Evolutionary conservation across 1,139 yeast genomes (phyloP).

Genomic region (Geotrichum cucujoidarum): DNA sequence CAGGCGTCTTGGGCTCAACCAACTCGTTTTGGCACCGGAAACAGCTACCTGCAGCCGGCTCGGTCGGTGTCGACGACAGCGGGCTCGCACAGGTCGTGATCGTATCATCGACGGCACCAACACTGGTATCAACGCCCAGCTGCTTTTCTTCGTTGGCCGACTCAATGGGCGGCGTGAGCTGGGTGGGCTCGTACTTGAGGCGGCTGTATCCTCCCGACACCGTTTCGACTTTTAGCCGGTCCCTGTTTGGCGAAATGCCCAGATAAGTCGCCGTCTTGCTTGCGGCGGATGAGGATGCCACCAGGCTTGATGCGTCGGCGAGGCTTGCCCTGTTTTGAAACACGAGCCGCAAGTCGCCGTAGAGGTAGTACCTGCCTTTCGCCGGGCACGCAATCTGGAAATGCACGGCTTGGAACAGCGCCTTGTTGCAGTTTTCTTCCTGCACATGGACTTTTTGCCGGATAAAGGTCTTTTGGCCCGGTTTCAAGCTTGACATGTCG

Average conservation of each 20-base stretch:
- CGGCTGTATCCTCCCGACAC: slow-evolving; percentile 9
- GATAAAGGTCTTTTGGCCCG: slow-evolving; percentile 34
- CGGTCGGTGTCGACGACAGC: not conserved
- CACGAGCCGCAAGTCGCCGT: slow-evolving; percentile 38
- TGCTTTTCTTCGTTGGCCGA: not conserved
- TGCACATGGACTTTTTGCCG: slow-evolving; percentile 33
- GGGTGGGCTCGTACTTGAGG: not conserved
- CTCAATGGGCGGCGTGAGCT: not conserved
- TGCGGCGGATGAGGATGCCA: not conserved
- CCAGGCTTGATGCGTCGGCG: slow-evolving; percentile 2
- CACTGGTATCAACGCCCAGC: not conserved
- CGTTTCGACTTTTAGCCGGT: slow-evolving; percentile 3
- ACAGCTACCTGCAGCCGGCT: not conserved
- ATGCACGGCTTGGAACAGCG: slow-evolving; percentile 34
- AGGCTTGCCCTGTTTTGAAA: slow-evolving; percentile 35
- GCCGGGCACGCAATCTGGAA: slow-evolving; percentile 34
- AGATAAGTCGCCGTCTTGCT: not conserved
- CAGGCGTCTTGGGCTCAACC: not conserved
- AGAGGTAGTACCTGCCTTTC: slow-evolving; percentile 36
- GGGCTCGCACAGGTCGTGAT: not conserved
- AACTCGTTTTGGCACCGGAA: no score
- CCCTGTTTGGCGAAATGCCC: slow-evolving; percentile 9
- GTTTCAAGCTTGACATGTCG: slow-evolving; percentile 35
- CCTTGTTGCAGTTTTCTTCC: slow-evolving; percentile 5
- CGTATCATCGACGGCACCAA: not conserved